Evolutionary conservation across 148 eudicot genomes (phyloP), one percentile per base, ranked within the genome.

Genomic region (Diospyros kaki): DNA sequence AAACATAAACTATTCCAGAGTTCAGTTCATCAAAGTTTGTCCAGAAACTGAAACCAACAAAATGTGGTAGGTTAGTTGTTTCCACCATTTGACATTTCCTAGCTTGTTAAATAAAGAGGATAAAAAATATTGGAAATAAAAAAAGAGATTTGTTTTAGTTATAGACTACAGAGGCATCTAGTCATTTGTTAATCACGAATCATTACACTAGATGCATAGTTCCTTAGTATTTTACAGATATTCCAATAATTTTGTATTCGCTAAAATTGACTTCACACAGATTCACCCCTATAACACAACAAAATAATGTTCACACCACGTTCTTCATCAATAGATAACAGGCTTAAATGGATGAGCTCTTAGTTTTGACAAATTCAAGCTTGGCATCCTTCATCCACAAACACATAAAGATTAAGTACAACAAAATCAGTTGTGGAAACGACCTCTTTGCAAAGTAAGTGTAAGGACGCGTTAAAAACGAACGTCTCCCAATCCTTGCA

Each of bases 311-410:
- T 73, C 68, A 39, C 64, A 76, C 79, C 68, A 71, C 68, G 59
- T 45, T 64, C 58, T 10, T 77, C 75, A 73, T 87, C 75, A 90
- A 74, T 91, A 93, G 76, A 93, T 87, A 72, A 93, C 88, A 62
- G 91, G 91, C 88, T 88, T 92, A 82, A 88, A 73, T 69, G 93
- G 95, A 83, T 91, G 96, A 64, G 92, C 96, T 80, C 92, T 84
- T 60, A 91, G 83, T 74, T 90, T 83, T 13, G 93, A 84, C 65
- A 91, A 82, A 67, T 89, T 89, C 40, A 93, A 81, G 75, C 76
- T 28, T 78, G 64, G 90, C 91, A 75, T 93, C 98, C 98, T 74
- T 91, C 98, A 80, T 93, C 98, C 10, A 85, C 77, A 82, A 68
- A 41, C 44, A 71, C 56, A 76, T 28, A 71, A 42, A 18, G 18